Base-by-base conservation (phyloP, 805 yeast species). In the Hagleromyces aurorensis region DNA sequence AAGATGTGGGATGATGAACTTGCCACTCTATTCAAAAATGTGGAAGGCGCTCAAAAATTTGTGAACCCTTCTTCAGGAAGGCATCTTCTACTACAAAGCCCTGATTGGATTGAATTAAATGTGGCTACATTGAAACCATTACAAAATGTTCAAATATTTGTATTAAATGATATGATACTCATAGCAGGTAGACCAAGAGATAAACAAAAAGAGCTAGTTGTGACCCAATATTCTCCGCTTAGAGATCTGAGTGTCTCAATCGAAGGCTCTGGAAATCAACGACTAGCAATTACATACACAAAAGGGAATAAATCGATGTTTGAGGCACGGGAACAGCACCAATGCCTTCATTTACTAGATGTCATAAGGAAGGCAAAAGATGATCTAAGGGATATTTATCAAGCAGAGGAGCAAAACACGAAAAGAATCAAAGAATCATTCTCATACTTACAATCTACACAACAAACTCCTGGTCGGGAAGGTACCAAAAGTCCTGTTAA, bases 41-140 rank as follows among this genome's bases (percentile, higher is more conserved):
- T 87, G 10, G 95, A 87, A 40, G 93, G 95, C n/a, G 86, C 94
- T 1, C 87, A 82, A 44, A 81, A 81, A 46, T 72, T 69, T 36
- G 64, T 86, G 21, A 80, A 85, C 13, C 73, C 82, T 1, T 53
- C 71, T 6, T 84, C 87, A 0, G 91, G 87, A 3, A 68, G 95
- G 28, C 95, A 85, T 53, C 71, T 86, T 2, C 59, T 84, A 12
- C 70, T 75, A 7, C 91, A 86, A 44, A 75, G 85, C 50, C 79
- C 80, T 3, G 69, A 86, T 27, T 87, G 96, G 96, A 73, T 70
- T 34, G 95, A 86, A 55, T 60, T 87, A 36, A 86, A 85, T 46
- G 73, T 80, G 3, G 86, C 91, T 0, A 84, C 94, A 8, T 75
- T 84, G 72, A 83, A 83, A 51, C 78, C 86, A 1, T 64, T 78